These are phyloP conservation scores for Apiospora saccharicola DNA, from an alignment of 2,329 filamentous ascomycete species.

Conservation along the genomic window DNA sequence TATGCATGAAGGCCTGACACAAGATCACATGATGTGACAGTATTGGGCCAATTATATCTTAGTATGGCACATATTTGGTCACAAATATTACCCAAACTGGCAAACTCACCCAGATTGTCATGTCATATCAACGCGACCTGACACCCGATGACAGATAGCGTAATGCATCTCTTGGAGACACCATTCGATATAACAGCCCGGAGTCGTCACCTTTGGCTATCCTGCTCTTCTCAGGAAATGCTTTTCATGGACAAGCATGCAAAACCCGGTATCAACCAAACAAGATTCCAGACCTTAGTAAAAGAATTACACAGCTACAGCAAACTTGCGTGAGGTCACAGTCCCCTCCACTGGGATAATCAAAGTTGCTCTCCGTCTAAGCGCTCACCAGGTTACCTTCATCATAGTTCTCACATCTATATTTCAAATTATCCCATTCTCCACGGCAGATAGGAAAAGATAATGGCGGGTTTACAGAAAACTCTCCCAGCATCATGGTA, in stretches of 20 bases:
- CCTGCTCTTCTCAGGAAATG: neutral
- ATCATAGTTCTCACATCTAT: neutral
- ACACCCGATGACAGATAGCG: neutral
- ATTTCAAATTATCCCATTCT: neutral
- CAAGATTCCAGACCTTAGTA: neutral
- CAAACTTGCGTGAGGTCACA: neutral
- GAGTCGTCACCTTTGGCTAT: neutral
- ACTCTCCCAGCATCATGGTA: conserved; percentile 23
- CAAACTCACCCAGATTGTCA: neutral
- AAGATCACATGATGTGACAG: neutral
- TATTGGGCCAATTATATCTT: neutral
- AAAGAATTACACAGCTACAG: neutral
- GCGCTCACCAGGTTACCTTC: neutral
- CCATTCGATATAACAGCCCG: neutral
- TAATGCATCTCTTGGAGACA: neutral
- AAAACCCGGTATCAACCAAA: neutral
- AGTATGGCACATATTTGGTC: neutral
- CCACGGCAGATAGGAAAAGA: neutral
- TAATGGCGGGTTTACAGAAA: conserved; percentile 6
- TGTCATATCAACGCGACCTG: neutral
- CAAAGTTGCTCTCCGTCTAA: neutral
- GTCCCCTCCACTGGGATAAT: neutral
- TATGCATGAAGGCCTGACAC: neutral
- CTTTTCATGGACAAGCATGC: no score
- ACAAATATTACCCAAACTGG: neutral